phyloP scores from a whole-genome alignment of 306 rosid genomes.

The Cucumis hystrix region DNA sequence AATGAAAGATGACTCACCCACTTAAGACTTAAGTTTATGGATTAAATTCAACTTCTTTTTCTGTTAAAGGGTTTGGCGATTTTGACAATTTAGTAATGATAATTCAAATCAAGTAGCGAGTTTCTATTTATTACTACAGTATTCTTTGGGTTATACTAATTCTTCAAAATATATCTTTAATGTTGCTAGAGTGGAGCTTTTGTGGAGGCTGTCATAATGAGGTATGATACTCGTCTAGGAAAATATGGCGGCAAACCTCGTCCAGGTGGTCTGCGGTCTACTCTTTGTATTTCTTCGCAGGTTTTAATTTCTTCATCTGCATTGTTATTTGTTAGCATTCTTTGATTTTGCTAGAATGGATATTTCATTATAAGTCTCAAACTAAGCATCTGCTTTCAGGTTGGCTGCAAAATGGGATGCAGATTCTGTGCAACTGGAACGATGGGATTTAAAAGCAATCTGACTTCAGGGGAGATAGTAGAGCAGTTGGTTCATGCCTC shows the following conservation, averaged over 20 bases:
- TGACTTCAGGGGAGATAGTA: constrained; percentile 67
- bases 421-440: constrained; percentile 93
- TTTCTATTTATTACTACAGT: neutral
- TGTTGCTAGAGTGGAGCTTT: constrained; percentile 46
- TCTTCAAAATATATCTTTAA: neutral
- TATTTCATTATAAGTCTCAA: neutral
- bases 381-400: constrained; percentile 20
- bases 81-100: neutral
- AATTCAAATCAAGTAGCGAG: neutral
- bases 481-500: constrained; percentile 93
- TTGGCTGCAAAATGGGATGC: constrained; percentile 99
- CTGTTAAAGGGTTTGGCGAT: neutral
- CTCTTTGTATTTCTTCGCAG: constrained; percentile 89
- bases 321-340: neutral
- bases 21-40: neutral
- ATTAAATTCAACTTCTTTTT: neutral
- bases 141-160: neutral
- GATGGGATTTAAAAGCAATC: constrained; percentile 84
- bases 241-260: constrained; percentile 72
- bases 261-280: constrained; percentile 65
- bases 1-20: neutral
- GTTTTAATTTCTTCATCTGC: constrained; percentile 10
- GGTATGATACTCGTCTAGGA: constrained; percentile 69
- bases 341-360: neutral
- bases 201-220: constrained; percentile 88